Evolutionary conservation across 345 rosid species (phyloP), one percentile per base, ranked within the genome.

Genomic region (Camelina hispida): DNA sequence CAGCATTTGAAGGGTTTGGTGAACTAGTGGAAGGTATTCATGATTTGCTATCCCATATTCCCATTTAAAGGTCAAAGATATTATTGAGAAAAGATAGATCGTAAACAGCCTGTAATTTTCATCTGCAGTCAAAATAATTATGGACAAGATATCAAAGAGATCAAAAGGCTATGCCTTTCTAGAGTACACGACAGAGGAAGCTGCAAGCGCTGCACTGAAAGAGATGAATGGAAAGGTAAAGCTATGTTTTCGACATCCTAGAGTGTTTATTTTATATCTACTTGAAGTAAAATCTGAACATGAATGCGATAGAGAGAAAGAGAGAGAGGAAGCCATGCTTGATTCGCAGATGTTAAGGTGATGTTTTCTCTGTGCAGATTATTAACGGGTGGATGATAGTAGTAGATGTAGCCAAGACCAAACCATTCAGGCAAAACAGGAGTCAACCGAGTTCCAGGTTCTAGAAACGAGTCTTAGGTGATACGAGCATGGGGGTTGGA

Each of bases 331-430:
- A 0, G 68, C 30, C 42, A 61, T 28, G 38, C 34, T 80, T 67
- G 78, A 68, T 30, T 59, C 46, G 1, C 46, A 20, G 18, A 68
- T 68, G 75, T 7, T 38, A 48, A 37, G 54, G 7, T 67, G 7
- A 0, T 47, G 58, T 40, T 23, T 43, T 65, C n/a, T 9, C 71
- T 48, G 50, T 43, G 74, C 87, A 94, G 97, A 94, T 94, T 84
- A 94, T 94, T 18, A 94, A 94, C 67, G 98, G 98, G 35, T 94
- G 98, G 98, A 87, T 94, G 98, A 94, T 94, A 72, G 91, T 90
- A 42, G 97, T 94, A 25, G 97, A 94, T 79, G 96, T 91, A 54
- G 98, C 93, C 62, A 91, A 87, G 84, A 77, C 59, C 32, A 88
- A 58, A 69, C 88, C 89, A 4, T 82, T 79, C 25, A 87, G 73